Conservation (phyloP, 345 rosid genomes). For the Sonneratia caseolaris region DNA sequence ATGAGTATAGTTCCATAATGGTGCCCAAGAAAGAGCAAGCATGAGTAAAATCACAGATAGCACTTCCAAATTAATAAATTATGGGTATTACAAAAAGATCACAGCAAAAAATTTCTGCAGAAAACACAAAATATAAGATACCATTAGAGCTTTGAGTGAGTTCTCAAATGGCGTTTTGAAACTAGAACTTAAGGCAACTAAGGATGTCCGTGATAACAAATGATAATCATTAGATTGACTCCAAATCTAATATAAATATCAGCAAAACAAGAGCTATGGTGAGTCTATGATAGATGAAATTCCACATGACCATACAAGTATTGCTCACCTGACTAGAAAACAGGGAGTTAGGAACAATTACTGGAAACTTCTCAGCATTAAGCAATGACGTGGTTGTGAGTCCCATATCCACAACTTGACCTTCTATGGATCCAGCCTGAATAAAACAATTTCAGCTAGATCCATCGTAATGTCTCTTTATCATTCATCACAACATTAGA, state of each 20-base stretch:
- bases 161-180: too few relatives aligned
- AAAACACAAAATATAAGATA: background rate
- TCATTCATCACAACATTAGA: background rate
- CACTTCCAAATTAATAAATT: background rate
- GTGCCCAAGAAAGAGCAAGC: background rate
- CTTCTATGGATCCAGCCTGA: conserved; percentile 90
- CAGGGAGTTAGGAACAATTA: conserved; percentile 80
- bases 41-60: background rate
- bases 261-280: background rate
- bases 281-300: background rate
- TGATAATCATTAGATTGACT: background rate
- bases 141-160: too few relatives aligned
- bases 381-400: conserved; percentile 71
- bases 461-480: background rate
- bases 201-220: background rate
- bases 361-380: conserved; percentile 73
- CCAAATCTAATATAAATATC: background rate
- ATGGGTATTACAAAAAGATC: too few relatives aligned
- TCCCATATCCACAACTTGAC: conserved; percentile 91
- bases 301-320: background rate
- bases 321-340: conserved; percentile 82
- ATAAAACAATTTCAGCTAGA: background rate
- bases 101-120: too few relatives aligned
- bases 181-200: background rate
- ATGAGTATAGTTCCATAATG: background rate